These are phyloP conservation scores for Panicum hallii DNA, from an alignment of 202 grass and related monocot species.

Conservation along the genomic window DNA sequence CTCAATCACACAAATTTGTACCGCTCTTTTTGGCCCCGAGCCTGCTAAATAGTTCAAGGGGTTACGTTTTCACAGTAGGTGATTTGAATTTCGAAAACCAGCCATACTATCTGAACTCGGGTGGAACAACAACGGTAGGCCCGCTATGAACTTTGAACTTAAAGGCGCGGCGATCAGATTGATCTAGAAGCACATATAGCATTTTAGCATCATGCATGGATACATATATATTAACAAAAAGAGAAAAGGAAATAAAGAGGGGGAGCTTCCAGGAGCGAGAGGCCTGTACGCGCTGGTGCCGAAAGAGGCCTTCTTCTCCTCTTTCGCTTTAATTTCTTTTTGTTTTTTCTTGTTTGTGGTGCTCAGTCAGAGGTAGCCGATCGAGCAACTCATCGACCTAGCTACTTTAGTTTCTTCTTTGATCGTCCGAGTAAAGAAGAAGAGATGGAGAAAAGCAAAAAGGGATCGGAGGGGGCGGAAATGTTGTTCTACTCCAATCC, in stretches of 20 bases:
- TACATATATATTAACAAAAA: slow-evolving; percentile 44
- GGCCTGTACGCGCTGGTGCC: neutral
- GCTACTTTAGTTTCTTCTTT: neutral
- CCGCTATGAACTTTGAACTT: slow-evolving; percentile 18
- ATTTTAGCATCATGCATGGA: neutral
- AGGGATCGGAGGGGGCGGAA: neutral
- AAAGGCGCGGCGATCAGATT: slow-evolving; percentile 7
- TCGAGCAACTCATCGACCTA: neutral
- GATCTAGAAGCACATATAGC: neutral
- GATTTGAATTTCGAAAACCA: neutral
- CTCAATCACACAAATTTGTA: too few relatives aligned
- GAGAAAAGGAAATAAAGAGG: neutral
- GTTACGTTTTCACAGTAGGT: neutral
- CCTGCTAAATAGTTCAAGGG: too few relatives aligned
- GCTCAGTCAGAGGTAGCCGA: neutral
- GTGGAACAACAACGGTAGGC: slow-evolving; percentile 2
- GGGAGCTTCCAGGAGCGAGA: neutral
- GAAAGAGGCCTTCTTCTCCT: slow-evolving; percentile 32
- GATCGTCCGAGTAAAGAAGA: slow-evolving; percentile 22
- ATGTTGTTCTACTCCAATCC: neutral
- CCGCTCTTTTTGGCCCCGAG: too few relatives aligned
- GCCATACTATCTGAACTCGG: neutral
- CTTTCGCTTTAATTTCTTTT: slow-evolving; percentile 8
- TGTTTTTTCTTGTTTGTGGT: neutral
- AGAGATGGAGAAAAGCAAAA: neutral